These are phyloP conservation scores for Brassica nigra DNA, from an alignment of 345 rosid species.

Conservation along the genomic window DNA sequence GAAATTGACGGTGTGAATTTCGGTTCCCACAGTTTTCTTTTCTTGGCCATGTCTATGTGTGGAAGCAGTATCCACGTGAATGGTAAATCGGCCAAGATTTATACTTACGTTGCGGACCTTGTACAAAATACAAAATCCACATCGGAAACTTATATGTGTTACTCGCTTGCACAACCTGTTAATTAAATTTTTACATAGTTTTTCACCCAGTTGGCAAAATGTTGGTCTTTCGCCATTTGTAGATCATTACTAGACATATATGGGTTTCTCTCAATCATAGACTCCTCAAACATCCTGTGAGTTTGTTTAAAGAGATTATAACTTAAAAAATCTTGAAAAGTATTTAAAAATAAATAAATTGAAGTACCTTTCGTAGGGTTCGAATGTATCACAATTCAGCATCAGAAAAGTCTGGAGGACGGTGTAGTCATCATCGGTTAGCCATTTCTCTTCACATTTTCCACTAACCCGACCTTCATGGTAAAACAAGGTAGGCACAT, in stretches of 20 bases:
- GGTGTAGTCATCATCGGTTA: not conserved
- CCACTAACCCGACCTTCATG: not conserved
- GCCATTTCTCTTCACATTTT: not conserved
- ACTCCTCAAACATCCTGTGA: not conserved
- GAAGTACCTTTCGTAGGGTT: not conserved
- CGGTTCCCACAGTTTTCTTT: too few relatives aligned
- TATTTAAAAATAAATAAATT: too few relatives aligned
- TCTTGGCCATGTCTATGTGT: too few relatives aligned
- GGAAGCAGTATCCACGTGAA: not conserved
- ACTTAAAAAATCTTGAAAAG: not conserved
- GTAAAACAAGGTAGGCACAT: too few relatives aligned
- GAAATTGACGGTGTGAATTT: too few relatives aligned
- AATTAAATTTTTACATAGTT: too few relatives aligned
- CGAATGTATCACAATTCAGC: not conserved
- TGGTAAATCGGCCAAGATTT: not conserved
- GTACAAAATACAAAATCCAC: not conserved
- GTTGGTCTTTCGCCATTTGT: too few relatives aligned
- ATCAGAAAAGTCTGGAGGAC: not conserved
- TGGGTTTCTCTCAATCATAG: too few relatives aligned
- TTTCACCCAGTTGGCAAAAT: too few relatives aligned
- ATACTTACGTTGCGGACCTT: not conserved
- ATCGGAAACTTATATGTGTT: not conserved
- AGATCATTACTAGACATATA: too few relatives aligned
- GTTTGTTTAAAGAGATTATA: not conserved
- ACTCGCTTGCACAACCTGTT: not conserved